Evolutionary conservation across 1,284 basidiomycete genomes (phyloP).

Genomic region (Ustilago nuda): DNA sequence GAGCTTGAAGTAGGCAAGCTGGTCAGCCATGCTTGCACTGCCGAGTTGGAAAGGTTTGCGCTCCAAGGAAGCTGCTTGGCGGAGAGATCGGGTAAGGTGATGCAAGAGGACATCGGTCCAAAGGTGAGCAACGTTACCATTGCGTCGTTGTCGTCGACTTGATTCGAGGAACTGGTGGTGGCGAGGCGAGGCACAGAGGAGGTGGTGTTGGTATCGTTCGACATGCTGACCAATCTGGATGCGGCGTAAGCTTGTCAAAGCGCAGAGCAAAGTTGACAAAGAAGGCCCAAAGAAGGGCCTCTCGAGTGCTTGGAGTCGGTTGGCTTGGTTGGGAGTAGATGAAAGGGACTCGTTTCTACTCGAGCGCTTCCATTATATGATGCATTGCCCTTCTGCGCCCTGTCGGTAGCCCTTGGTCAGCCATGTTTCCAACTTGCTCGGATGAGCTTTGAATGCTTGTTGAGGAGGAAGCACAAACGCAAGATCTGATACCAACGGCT

Average conservation of each 20-base stretch:
- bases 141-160: background rate
- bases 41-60: background rate
- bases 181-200: background rate
- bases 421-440: background rate
- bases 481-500: background rate
- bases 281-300: background rate
- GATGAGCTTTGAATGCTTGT: background rate
- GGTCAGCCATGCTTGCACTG: conserved; percentile 16
- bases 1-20: conserved; percentile 7
- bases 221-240: background rate
- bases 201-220: conserved; percentile 13
- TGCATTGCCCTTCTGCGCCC: no score
- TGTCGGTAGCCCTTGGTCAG: background rate
- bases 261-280: background rate
- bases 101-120: conserved; percentile 30
- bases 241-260: background rate
- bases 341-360: background rate
- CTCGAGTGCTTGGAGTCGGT: background rate
- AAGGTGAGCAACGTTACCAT: conserved; percentile 24
- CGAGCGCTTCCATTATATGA: no score
- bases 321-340: background rate
- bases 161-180: background rate
- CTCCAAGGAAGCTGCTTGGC: background rate
- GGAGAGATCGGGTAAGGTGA: conserved; percentile 18
- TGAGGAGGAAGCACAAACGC: background rate